Base-by-base conservation (phyloP, 306 rosid genomes). In the Cucurbita maxima region DNA sequence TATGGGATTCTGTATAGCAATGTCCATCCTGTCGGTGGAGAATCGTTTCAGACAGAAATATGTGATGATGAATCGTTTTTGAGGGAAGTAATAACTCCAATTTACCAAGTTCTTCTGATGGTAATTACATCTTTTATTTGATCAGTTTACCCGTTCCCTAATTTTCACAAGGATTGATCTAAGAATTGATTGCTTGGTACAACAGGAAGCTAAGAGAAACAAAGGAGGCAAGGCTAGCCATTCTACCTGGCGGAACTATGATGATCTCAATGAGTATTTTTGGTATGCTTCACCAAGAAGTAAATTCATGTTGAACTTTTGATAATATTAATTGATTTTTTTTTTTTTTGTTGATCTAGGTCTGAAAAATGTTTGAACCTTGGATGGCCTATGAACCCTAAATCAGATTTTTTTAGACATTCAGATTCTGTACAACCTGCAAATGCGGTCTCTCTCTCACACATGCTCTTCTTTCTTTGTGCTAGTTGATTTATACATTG, bases 171-270 rank as follows among this genome's bases (percentile, higher is more conserved):
- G 79, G 36, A 59, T 81, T 69, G 14, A 37, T 58, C 89, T 82
- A 58, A 79, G 84, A 77, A 66, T 74, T 43, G 57, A 71, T 53
- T 79, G 30, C 80, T 76, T 80, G 81, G 76, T 80, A 80, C 69
- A 80, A 80, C 81, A 95, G 99, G 99, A 95, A 89, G 83, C 90
- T 77, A 88, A 88, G 85, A 91, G 97, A 86, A 85, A 86, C 82
- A 89, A 88, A 79, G 80, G 78, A 76, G 99, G 99, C 78, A 89
- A 81, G 86, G 96, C 83, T 43, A 95, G 99, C 78, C 99, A 95
- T 82, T 73, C 99, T 83, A 84, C 79, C 38, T 95, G 99, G 99
- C 89, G 99, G 92, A 95, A 95, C 74, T 95, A 95, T 76, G 99
- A 95, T 83, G 99, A 95, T 79, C 85, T 95, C 69, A 95, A 95